phyloP scores from a whole-genome alignment of 257 asterid species.

The Marsdenia floribunda region DNA sequence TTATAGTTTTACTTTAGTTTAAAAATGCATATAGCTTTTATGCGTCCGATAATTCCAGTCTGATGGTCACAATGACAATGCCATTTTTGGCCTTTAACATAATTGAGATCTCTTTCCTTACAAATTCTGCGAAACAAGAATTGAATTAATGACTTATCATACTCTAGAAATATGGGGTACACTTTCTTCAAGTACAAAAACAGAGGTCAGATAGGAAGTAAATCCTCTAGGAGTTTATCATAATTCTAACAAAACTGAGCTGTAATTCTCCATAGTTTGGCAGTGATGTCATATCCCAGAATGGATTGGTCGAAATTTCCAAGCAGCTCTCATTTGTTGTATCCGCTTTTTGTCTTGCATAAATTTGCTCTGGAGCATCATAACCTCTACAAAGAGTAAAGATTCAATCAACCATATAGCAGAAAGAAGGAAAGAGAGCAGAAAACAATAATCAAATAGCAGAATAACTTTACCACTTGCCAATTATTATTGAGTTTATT shows the following conservation, averaged over 20 bases:
- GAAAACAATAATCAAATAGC: not conserved
- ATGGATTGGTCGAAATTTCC: slow-evolving; percentile 63
- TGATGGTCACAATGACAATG: not conserved
- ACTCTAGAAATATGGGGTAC: not conserved
- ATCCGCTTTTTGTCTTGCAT: slow-evolving; percentile 90
- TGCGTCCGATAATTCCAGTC: not conserved
- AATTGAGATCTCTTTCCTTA: not conserved
- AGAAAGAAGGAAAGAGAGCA: not conserved
- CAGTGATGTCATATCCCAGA: not conserved
- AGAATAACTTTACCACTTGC: not conserved
- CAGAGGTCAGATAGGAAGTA: not conserved
- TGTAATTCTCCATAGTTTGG: not conserved
- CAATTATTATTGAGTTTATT: not conserved
- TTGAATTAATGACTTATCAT: too few relatives aligned
- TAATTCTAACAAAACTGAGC: not conserved
- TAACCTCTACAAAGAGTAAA: slow-evolving; percentile 52
- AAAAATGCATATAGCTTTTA: not conserved
- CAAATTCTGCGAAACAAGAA: not conserved
- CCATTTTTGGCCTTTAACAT: not conserved
- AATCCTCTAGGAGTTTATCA: not conserved
- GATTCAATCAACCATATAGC: not conserved
- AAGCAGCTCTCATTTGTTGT: slow-evolving; percentile 80
- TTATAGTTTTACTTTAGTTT: not conserved
- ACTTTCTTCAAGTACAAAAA: not conserved
- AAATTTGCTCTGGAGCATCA: slow-evolving; percentile 84